phyloP scores from a whole-genome alignment of 2,329 filamentous ascomycete species.

The Ophiostoma sp. region DNA sequence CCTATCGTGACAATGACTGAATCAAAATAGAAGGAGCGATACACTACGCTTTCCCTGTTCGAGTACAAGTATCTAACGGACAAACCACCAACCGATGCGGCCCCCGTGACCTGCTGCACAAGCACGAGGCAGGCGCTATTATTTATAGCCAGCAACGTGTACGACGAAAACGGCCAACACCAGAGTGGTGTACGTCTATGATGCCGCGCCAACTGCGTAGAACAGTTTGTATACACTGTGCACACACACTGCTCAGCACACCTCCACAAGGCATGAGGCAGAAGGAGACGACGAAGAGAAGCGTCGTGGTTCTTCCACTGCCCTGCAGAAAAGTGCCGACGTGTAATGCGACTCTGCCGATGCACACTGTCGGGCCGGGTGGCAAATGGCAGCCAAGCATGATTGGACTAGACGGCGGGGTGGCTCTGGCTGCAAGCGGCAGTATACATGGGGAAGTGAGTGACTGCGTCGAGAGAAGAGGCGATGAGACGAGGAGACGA shows the following conservation, averaged over 20 bases:
- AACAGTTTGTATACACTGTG: background rate
- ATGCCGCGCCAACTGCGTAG: background rate
- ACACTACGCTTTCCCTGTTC: background rate
- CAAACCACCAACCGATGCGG: background rate
- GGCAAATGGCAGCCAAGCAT: background rate
- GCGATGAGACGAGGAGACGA: background rate
- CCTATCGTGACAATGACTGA: background rate
- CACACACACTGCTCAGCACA: background rate
- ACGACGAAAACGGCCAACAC: background rate
- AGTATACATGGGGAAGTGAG: background rate
- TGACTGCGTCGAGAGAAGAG: background rate
- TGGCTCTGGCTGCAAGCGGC: background rate
- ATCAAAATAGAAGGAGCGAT: background rate
- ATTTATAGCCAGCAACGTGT: background rate
- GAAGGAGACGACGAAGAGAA: background rate
- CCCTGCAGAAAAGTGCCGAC: slow-evolving; percentile 10
- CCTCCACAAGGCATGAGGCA: background rate
- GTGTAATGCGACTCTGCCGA: background rate
- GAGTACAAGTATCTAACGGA: background rate
- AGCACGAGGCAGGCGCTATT: background rate
- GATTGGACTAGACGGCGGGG: background rate
- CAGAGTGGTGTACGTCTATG: background rate
- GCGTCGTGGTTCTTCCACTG: background rate
- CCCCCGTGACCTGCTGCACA: background rate
- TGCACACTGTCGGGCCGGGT: background rate